A percentile compares a stretch with the other conserved stretches of the same genome.
These are phyloP conservation scores for Xylariaceae sp. DNA, from an alignment of 2,329 filamentous ascomycete genomes.

Conservation along the genomic window DNA sequence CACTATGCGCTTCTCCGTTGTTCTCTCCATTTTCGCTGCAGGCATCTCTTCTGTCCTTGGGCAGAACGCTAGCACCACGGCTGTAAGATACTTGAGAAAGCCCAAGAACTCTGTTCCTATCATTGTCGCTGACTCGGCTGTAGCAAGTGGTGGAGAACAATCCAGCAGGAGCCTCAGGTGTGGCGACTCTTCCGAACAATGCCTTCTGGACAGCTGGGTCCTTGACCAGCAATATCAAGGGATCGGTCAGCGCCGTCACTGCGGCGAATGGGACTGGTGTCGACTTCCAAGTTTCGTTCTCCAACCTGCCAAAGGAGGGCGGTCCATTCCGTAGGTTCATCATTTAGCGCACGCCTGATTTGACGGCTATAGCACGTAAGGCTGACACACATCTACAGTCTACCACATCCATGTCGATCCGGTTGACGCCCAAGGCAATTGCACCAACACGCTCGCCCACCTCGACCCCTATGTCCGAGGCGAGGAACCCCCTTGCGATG, in stretches of 20 bases:
- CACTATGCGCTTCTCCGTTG: conserved; percentile 27
- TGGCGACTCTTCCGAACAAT: conserved; percentile 51
- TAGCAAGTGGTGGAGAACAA: conserved; percentile 51
- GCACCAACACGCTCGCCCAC: conserved; percentile 62
- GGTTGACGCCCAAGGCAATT: conserved; percentile 66
- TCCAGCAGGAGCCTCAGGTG: conserved; percentile 49
- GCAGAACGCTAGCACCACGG: conserved; percentile 22
- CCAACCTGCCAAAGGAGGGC: conserved; percentile 53
- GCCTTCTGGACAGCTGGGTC: conserved; percentile 47
- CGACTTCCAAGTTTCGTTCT: conserved; percentile 51
- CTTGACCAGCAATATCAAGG: conserved; percentile 51
- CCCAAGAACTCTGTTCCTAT: no score
- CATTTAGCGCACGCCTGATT: background rate
- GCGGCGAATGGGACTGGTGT: conserved; percentile 51
- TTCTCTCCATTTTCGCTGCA: conserved; percentile 24
- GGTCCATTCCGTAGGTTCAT: conserved; percentile 56
- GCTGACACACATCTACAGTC: conserved; percentile 42
- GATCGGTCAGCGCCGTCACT: conserved; percentile 45
- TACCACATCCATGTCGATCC: conserved; percentile 70
- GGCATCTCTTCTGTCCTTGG: conserved; percentile 22
- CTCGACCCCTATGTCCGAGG: conserved; percentile 67
- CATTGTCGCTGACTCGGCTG: no score
- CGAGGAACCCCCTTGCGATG: conserved; percentile 59
- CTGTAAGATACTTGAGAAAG: conserved; percentile 23
- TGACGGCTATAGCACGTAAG: conserved; percentile 6